Evolutionary conservation across 2,329 filamentous ascomycete species (phyloP).

Genomic region (Neoascochyta sp.): DNA sequence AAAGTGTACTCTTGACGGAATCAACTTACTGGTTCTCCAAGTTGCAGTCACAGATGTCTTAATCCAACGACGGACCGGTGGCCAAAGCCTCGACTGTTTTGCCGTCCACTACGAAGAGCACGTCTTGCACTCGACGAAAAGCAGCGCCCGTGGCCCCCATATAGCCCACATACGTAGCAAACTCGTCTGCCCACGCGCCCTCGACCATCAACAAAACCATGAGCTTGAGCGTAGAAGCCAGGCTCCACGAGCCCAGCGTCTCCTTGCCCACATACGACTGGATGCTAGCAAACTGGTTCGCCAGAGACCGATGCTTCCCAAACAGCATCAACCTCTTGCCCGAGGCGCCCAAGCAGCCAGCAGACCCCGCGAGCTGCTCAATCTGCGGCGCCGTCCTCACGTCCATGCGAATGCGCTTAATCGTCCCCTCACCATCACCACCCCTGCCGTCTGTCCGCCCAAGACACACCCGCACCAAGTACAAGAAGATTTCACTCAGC

Average conservation of each 20-base stretch:
- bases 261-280: slow-evolving; percentile 2
- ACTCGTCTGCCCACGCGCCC: slow-evolving; percentile 7
- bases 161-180: slow-evolving; percentile 2
- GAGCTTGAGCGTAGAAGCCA: slow-evolving; percentile 3
- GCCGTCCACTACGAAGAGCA: slow-evolving; percentile 3
- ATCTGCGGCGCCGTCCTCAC: slow-evolving; percentile 1
- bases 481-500: slow-evolving; percentile 3
- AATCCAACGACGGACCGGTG: too few relatives aligned
- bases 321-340: slow-evolving; percentile 1
- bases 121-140: slow-evolving; percentile 3
- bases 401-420: slow-evolving; percentile 2
- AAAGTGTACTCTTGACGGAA: too few relatives aligned
- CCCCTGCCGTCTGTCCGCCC: slow-evolving; percentile 1
- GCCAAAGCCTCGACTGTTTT: slow-evolving; percentile 3
- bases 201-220: slow-evolving; percentile 5
- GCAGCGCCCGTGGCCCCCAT: slow-evolving; percentile 3
- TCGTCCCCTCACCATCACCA: neutral
- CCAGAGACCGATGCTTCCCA: slow-evolving; percentile 8
- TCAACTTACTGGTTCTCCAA: too few relatives aligned
- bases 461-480: slow-evolving; percentile 3
- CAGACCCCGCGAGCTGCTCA: neutral
- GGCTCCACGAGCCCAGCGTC: slow-evolving; percentile 1
- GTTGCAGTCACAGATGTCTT: too few relatives aligned
- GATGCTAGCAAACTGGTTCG: slow-evolving; percentile 7
- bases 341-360: neutral